These are phyloP conservation scores for Fusarium equiseti DNA, from an alignment of 2,329 filamentous ascomycete genomes.

Conservation along the genomic window DNA sequence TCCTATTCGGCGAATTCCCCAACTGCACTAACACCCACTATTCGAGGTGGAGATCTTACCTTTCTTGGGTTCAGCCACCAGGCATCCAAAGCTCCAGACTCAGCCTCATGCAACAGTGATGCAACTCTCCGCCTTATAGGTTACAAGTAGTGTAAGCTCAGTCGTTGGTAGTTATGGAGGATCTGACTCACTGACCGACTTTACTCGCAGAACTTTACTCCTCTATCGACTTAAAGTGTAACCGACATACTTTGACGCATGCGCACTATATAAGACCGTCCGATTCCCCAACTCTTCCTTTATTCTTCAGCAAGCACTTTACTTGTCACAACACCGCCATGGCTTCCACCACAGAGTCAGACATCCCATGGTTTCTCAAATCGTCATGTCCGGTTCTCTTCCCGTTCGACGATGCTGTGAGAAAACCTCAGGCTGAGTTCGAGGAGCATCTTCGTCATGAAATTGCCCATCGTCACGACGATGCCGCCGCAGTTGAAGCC, in stretches of 20 bases:
- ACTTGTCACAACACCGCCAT: conserved; percentile 25
- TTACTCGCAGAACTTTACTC: not conserved
- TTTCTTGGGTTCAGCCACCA: conserved; percentile 24
- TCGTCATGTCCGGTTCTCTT: conserved; percentile 55
- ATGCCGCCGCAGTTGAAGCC: not conserved
- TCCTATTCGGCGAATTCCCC: conserved; percentile 2
- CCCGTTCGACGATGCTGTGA: conserved; percentile 53
- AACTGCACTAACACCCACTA: not conserved
- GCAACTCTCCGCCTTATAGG: not conserved
- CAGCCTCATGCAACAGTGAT: conserved; percentile 27
- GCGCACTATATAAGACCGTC: conserved; percentile 21
- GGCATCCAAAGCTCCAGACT: conserved; percentile 30
- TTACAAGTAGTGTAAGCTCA: not conserved
- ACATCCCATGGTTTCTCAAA: conserved; percentile 55
- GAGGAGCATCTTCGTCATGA: conserved; percentile 49
- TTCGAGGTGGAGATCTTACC: conserved; percentile 9
- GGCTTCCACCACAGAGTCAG: conserved; percentile 36
- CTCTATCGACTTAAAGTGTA: not conserved
- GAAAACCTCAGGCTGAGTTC: conserved; percentile 50
- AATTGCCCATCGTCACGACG: conserved; percentile 34
- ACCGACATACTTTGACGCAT: not conserved
- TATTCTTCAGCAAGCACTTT: not conserved
- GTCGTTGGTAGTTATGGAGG: not conserved
- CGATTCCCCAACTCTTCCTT: not conserved
- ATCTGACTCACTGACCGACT: conserved; percentile 38